Evolutionary conservation across 805 yeast genomes (phyloP), one percentile per base, ranked within the genome.

Genomic region (Hanseniaspora thailandica): DNA sequence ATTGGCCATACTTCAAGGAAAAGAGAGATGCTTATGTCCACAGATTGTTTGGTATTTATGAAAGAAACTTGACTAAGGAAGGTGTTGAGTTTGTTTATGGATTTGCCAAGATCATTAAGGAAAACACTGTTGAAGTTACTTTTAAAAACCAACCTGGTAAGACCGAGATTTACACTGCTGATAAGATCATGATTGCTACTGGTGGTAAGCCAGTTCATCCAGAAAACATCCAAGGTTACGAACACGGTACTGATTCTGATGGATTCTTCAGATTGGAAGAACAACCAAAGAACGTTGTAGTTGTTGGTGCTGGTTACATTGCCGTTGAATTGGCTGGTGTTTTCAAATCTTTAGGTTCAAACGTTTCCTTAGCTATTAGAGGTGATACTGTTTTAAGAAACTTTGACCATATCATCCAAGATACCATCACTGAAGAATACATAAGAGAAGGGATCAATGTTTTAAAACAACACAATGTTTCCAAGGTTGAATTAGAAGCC

Each of bases 251-350:
- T 56, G 80, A 84, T 51, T 86, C 96, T 20, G 95, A 93, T 66
- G 96, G 96, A 0, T 93, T 93, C 67, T 93, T 93, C 64, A 78
- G 77, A 58, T 73, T 93, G 59, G 82, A 77, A 56, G 63, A 70
- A 47, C 97, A 89, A 70, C 98, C 99, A 49, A 82, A 87, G 69
- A 76, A 81, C 47, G 97, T 90, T 28, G 97, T 94, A 1, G 76
- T 93, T 57, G 96, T 93, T 12, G 99, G 99, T 61, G 96, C 96
- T 36, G 99, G 99, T 43, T 93, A 93, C 71, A 93, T 93, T 66
- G 97, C 96, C 55, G 84, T 88, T 46, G 99, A 93, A 72, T 76
- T 93, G 49, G 84, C 97, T 6, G 98, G 98, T 57, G 88, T 93
- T 44, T 90, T 93, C 79, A 76, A 85, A 59, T 87, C 87, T 23